These are phyloP conservation scores for Mycena epipterygia DNA, from an alignment of 768 basidiomycete genomes.

Conservation along the genomic window DNA sequence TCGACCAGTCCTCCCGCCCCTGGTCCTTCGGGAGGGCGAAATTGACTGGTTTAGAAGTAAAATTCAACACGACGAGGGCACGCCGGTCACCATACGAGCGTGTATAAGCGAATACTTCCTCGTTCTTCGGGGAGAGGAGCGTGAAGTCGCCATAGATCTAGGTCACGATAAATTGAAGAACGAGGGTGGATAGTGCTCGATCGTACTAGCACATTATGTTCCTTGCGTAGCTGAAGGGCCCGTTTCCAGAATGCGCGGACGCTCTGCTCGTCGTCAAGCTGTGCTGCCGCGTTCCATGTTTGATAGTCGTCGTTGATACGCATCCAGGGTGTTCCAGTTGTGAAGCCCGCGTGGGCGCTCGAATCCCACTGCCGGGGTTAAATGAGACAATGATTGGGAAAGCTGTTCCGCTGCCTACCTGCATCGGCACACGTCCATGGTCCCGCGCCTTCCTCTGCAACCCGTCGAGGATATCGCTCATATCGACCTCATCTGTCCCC, in stretches of 20 bases:
- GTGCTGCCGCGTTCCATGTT: conserved; percentile 68
- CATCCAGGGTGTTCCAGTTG: conserved; percentile 80
- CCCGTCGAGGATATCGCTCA: conserved; percentile 70
- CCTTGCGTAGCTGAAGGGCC: conserved; percentile 66
- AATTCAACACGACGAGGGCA: conserved; percentile 65
- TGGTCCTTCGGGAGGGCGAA: conserved; percentile 9
- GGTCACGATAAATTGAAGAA: not conserved
- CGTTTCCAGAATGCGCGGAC: conserved; percentile 74
- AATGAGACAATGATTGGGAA: not conserved
- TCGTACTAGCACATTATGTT: conserved; percentile 66
- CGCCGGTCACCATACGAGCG: conserved; percentile 53
- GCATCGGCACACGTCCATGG: conserved; percentile 79
- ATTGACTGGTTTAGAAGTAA: conserved; percentile 46
- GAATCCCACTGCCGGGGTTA: conserved; percentile 65
- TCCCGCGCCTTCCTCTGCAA: conserved; percentile 78
- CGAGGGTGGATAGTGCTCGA: not conserved
- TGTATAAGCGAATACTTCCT: conserved; percentile 68
- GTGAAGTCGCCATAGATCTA: conserved; percentile 75
- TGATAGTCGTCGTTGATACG: conserved; percentile 76
- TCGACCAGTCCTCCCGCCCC: conserved; percentile 23
- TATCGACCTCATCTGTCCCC: conserved; percentile 61
- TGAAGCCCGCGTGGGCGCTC: conserved; percentile 72
- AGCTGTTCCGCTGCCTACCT: conserved; percentile 51
- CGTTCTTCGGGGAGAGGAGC: conserved; percentile 60
- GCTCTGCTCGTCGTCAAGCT: conserved; percentile 63